Evolutionary conservation across 2,329 filamentous ascomycete genomes (phyloP).

Genomic region (Scedosporium dehoogii): DNA sequence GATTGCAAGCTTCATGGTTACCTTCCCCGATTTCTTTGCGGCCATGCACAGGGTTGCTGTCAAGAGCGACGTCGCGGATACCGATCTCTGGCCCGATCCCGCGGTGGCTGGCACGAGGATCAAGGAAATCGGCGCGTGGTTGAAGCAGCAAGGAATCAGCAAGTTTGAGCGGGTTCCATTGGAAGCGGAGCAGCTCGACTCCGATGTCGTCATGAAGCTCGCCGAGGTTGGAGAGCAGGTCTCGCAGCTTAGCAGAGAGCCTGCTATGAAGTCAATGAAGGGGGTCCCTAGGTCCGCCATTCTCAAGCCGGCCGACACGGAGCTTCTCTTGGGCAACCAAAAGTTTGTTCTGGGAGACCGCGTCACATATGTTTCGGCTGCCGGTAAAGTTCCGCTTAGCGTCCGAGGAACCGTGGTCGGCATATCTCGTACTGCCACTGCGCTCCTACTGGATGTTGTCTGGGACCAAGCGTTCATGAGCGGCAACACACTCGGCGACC

Average conservation of each 20-base stretch:
- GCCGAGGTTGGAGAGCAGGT: constrained; percentile 50
- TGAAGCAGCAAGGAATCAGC: constrained; percentile 85
- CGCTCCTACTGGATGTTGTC: constrained; percentile 77
- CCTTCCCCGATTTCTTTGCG: constrained; percentile 91
- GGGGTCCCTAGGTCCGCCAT: constrained; percentile 79
- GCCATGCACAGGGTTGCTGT: constrained; percentile 78
- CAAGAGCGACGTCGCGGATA: constrained; percentile 73
- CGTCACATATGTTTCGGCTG: constrained; percentile 83
- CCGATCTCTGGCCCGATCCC: constrained; percentile 71
- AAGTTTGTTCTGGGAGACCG: constrained; percentile 78
- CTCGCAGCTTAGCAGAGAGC: constrained; percentile 21
- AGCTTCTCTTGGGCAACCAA: constrained; percentile 82
- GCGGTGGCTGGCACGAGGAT: constrained; percentile 67
- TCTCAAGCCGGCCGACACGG: constrained; percentile 90
- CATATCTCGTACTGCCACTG: constrained; percentile 77
- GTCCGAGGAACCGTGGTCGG: constrained; percentile 90
- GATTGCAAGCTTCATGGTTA: constrained; percentile 80
- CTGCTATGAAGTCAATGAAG: constrained; percentile 59
- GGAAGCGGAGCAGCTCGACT: constrained; percentile 93
- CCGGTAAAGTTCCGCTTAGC: constrained; percentile 89
- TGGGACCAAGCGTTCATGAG: constrained; percentile 97
- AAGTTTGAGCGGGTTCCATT: constrained; percentile 92
- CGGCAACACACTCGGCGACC: constrained; percentile 80
- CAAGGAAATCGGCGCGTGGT: constrained; percentile 88
- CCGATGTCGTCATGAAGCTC: constrained; percentile 72